phyloP scores from a whole-genome alignment of 305 asterid species.

The Plantago rigida region DNA sequence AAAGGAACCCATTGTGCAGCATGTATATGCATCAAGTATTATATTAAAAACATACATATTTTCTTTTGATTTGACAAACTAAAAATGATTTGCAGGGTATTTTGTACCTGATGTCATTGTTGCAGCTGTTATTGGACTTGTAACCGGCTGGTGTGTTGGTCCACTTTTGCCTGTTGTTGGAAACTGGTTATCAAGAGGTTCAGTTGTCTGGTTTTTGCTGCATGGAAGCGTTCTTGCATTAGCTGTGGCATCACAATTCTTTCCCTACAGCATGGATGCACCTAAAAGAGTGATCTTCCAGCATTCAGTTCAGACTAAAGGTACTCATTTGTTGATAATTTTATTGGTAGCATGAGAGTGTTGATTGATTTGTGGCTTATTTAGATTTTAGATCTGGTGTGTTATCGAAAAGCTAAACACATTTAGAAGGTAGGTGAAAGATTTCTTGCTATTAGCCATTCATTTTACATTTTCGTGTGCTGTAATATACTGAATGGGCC shows the following conservation, averaged over 20 bases:
- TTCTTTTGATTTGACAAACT: constrained; percentile 21
- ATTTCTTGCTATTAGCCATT: too few relatives aligned
- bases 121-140: constrained; percentile 70
- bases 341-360: too few relatives aligned
- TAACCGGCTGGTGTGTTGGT: constrained; percentile 85
- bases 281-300: constrained; percentile 87
- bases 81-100: constrained; percentile 54
- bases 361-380: too few relatives aligned
- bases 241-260: constrained; percentile 83
- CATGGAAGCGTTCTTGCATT: constrained; percentile 61
- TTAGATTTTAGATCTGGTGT: too few relatives aligned
- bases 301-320: constrained; percentile 68
- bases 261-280: constrained; percentile 90
- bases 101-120: constrained; percentile 74
- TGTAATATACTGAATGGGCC: too few relatives aligned
- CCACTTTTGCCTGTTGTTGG: constrained; percentile 82
- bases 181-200: constrained; percentile 62
- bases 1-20: constrained; percentile 1
- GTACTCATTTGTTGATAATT: constrained; percentile 31
- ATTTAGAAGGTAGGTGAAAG: too few relatives aligned
- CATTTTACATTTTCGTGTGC: too few relatives aligned
- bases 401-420: too few relatives aligned
- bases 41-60: not conserved
- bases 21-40: constrained; percentile 1
- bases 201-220: constrained; percentile 55